These are phyloP conservation scores for Ogataea nitratoaversa DNA, from an alignment of 805 yeast genomes.

Conservation along the genomic window DNA sequence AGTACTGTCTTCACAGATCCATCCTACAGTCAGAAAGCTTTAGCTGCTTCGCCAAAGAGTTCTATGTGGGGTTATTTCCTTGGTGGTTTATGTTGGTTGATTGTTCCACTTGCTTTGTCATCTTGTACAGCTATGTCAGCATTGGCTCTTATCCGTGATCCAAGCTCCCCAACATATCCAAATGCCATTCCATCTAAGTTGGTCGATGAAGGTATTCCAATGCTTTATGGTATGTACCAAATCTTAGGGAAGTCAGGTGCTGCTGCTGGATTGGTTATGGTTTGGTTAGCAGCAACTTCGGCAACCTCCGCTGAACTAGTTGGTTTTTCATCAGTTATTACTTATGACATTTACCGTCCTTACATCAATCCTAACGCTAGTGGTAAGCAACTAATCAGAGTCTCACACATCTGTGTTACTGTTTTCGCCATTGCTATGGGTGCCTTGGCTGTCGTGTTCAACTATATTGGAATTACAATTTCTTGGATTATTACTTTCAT, in stretches of 20 bases:
- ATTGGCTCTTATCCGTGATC: constrained; percentile 30
- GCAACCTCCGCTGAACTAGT: constrained; percentile 39
- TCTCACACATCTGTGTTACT: constrained; percentile 31
- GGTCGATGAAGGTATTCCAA: constrained; percentile 38
- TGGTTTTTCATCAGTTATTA: constrained; percentile 36
- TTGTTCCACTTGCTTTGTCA: constrained; percentile 29
- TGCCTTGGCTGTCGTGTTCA: constrained; percentile 35
- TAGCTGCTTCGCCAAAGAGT: constrained; percentile 25
- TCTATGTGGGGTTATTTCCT: constrained; percentile 29
- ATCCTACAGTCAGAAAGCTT: constrained; percentile 28
- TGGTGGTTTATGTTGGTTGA: constrained; percentile 32
- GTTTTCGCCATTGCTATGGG: constrained; percentile 43
- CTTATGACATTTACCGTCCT: constrained; percentile 38
- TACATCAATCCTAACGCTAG: constrained; percentile 38
- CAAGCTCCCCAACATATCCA: constrained; percentile 39
- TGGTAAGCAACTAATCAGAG: constrained; percentile 34
- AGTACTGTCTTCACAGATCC: constrained; percentile 29
- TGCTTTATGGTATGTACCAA: constrained; percentile 31
- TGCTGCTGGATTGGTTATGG: constrained; percentile 36
- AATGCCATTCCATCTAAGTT: constrained; percentile 32
- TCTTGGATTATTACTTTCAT: constrained; percentile 41
- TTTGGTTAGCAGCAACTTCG: constrained; percentile 40
- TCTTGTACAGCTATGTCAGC: constrained; percentile 32
- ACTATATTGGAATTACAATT: constrained; percentile 38
- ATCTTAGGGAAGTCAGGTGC: constrained; percentile 38